Percentiles rank a stretch among this genome's conserved stretches.
Conservation (phyloP, 1,284 basidiomycete genomes). For the Ustilago cynodontis region DNA sequence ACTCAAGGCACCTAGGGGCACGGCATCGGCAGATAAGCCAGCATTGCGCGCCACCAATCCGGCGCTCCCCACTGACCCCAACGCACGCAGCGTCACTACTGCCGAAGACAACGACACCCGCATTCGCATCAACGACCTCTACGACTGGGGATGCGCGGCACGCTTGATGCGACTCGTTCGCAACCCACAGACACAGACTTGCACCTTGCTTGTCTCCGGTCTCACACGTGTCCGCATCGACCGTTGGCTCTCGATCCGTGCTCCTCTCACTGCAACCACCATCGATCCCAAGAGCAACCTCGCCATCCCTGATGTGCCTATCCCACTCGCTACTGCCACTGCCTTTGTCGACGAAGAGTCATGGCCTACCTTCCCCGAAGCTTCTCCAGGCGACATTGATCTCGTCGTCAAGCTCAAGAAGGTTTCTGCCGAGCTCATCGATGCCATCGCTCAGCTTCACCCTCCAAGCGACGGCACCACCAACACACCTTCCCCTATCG, state of each 20-base stretch:
- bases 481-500: constrained; percentile 39
- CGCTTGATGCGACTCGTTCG: constrained; percentile 65
- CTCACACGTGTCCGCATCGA: constrained; percentile 63
- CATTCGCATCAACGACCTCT: constrained; percentile 57
- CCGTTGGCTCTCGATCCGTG: constrained; percentile 62
- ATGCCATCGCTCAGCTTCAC: constrained; percentile 51
- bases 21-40: constrained; percentile 44
- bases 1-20: constrained; percentile 50
- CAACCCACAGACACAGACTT: constrained; percentile 63
- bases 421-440: constrained; percentile 56
- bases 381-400: constrained; percentile 48
- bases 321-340: constrained; percentile 60
- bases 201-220: constrained; percentile 65
- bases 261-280: constrained; percentile 58
- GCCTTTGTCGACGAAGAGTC: constrained; percentile 56
- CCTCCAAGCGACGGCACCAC: constrained; percentile 27
- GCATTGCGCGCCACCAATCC: constrained; percentile 49
- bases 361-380: constrained; percentile 50
- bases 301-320: constrained; percentile 60
- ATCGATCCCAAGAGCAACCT: constrained; percentile 61
- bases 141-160: constrained; percentile 65
- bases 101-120: constrained; percentile 43
- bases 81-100: constrained; percentile 36
- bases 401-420: constrained; percentile 52
- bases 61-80: constrained; percentile 31